Conservation (phyloP, 1,284 basidiomycete genomes). For the Agaricales sp. region DNA sequence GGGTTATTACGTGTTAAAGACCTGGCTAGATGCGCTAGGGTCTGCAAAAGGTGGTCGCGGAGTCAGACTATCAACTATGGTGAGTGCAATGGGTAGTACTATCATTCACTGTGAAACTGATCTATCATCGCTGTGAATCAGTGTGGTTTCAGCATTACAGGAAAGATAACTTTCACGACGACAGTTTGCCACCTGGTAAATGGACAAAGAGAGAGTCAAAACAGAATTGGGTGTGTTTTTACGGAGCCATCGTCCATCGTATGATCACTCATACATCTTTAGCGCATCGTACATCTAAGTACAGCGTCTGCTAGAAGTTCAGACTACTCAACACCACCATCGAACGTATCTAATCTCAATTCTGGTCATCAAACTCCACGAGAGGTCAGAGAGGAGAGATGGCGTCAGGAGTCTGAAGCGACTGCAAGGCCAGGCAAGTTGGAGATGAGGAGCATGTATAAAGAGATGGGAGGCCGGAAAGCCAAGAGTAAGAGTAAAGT, state of each 20-base stretch:
- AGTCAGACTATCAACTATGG: constrained; percentile 87
- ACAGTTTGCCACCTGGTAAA: constrained; percentile 65
- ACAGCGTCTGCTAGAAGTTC: constrained; percentile 23
- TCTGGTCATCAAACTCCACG: constrained; percentile 74
- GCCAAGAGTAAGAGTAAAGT: constrained; percentile 58
- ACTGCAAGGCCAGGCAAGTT: constrained; percentile 49
- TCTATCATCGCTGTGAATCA: constrained; percentile 18
- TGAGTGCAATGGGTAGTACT: constrained; percentile 24
- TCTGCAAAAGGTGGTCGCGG: constrained; percentile 78
- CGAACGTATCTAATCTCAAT: constrained; percentile 14
- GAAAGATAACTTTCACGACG: constrained; percentile 72
- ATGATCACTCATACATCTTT: constrained; percentile 1
- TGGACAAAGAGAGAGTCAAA: constrained; percentile 83
- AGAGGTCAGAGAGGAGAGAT: constrained; percentile 66
- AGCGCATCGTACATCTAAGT: constrained; percentile 51
- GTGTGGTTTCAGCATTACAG: constrained; percentile 88
- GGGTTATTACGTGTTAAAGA: constrained; percentile 50
- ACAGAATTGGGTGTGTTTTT: constrained; percentile 61
- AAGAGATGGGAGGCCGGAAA: constrained; percentile 81
- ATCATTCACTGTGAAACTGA: not conserved
- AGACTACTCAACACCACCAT: constrained; percentile 37
- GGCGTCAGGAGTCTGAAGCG: constrained; percentile 48
- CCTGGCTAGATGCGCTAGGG: constrained; percentile 67
- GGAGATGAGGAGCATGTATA: constrained; percentile 84
- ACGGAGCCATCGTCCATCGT: not conserved